Evolutionary conservation across 306 rosid genomes (phyloP).

Genomic region (Ammopiptanthus mongolicus): DNA sequence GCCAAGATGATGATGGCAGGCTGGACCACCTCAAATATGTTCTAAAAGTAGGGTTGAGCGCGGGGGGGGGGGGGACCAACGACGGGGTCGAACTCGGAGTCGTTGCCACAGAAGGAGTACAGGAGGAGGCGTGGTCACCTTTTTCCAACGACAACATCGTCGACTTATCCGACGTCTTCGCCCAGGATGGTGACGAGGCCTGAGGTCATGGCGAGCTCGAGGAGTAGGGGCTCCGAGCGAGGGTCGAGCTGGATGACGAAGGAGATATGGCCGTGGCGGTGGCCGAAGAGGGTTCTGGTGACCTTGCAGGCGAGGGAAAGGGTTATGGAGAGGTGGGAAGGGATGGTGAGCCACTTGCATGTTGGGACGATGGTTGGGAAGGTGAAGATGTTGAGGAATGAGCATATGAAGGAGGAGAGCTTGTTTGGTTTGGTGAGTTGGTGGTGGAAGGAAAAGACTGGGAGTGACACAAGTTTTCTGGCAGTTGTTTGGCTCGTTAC

Average conservation of each 20-base stretch:
- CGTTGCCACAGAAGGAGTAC: no score
- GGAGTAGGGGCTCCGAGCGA: conserved; percentile 55
- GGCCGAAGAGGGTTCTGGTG: conserved; percentile 90
- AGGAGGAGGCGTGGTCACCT: no score
- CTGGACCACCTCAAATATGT: no score
- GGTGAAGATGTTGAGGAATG: conserved; percentile 58
- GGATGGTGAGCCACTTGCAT: conserved; percentile 70
- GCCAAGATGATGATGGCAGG: no score
- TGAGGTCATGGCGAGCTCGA: conserved; percentile 79
- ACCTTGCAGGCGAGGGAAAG: conserved; percentile 57
- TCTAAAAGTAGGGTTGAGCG: no score
- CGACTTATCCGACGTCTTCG: no score
- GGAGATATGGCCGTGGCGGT: conserved; percentile 81
- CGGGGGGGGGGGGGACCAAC: no score
- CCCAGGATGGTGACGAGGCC: conserved; percentile 69
- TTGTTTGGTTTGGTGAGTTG: conserved; percentile 12
- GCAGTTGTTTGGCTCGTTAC: no score
- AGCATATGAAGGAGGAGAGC: conserved; percentile 51
- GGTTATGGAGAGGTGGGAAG: conserved; percentile 44
- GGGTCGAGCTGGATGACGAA: conserved; percentile 87
- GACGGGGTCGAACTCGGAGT: no score
- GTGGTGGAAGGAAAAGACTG: conserved; percentile 8
- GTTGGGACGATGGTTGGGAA: conserved; percentile 48
- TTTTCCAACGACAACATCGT: no score
- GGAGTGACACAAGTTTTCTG: no score